Evolutionary conservation across 2,329 filamentous ascomycete species (phyloP), one percentile per base, ranked within the genome.

Genomic region (Cordyceps tenuipes): DNA sequence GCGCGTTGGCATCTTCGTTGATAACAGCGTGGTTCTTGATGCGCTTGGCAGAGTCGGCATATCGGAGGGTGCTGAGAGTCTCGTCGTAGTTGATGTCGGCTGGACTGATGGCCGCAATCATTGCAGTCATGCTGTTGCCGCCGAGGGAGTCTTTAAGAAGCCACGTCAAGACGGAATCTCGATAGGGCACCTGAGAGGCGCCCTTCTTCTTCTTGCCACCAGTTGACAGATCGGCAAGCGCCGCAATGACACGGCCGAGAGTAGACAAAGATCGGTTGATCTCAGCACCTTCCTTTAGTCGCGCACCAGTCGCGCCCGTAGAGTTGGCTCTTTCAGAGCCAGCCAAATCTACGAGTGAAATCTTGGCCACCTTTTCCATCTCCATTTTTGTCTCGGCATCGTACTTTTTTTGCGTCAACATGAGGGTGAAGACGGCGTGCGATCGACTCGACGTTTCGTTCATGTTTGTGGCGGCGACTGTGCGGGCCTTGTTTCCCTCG

Each of bases 1-100:
- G 89, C 62, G 94, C 94, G 71, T 99, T 99, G 51, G 94, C 93
- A 75, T 99, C 94, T 73, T 99, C 94, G 77, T 99, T 99, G 73
- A 99, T 89, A 55, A 99, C 94, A 61, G 94, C 94, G 73, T 99
- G 94, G 77, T 99, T 99, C 90, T 97, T 97, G 82, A 99, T 99
- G 68, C 94, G 87, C 77, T 99, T 99, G 29, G 94, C 94, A 8
- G 91, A 97, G 71, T 99, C 93, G 60, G 95, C 94, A 73, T 99
- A 99, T 69, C 95, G 86, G 31, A 99, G 80, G 0, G 94, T 99
- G 71, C 92, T 94, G 19, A 99, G 80, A 0, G 95, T 99, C 75
- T 99, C 94, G 66, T 99, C 94, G 70, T 96, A 97, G 75, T 99
- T 99, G 77, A 97, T 97, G 74, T 99, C 94, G 59, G 94, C 94